Evolutionary conservation across 257 asterid species (phyloP).

Genomic region (Ilex aquifolium): DNA sequence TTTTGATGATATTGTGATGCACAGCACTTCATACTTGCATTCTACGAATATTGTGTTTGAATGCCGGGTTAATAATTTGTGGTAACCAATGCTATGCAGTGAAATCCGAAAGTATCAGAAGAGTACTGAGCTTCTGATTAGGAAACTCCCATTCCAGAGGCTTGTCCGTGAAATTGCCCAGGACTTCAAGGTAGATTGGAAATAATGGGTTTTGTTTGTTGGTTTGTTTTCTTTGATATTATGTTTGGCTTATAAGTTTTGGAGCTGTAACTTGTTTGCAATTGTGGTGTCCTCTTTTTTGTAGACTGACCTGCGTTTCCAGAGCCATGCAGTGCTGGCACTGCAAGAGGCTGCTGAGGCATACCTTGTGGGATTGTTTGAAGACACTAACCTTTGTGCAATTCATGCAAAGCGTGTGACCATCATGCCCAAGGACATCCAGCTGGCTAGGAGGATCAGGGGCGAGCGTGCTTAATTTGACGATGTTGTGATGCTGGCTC

Average conservation of each 20-base stretch:
- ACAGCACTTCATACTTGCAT: too few relatives aligned
- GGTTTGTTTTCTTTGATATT: background rate
- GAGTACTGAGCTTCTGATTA: slow-evolving; percentile 18
- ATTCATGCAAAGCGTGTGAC: slow-evolving; percentile 20
- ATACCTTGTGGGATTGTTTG: slow-evolving; percentile 17
- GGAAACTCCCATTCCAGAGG: slow-evolving; percentile 15
- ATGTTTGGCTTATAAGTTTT: background rate
- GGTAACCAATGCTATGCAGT: background rate
- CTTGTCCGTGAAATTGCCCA: slow-evolving; percentile 20
- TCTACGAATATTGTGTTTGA: too few relatives aligned
- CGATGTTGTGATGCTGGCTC: too few relatives aligned
- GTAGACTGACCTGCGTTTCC: slow-evolving; percentile 18
- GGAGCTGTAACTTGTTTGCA: background rate
- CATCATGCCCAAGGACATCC: slow-evolving; percentile 20
- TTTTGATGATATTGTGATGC: background rate
- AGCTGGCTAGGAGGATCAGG: slow-evolving; percentile 19
- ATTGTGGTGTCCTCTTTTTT: too few relatives aligned
- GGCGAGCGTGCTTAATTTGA: slow-evolving; percentile 12
- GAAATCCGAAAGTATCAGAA: slow-evolving; percentile 19
- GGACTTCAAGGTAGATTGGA: slow-evolving; percentile 11
- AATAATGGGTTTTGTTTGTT: background rate
- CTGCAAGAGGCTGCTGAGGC: slow-evolving; percentile 21
- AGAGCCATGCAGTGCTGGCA: slow-evolving; percentile 19
- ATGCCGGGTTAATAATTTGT: too few relatives aligned
- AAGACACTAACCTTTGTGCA: slow-evolving; percentile 17